Base-by-base conservation (phyloP, 768 basidiomycete species). In the Amanita molliuscula region DNA sequence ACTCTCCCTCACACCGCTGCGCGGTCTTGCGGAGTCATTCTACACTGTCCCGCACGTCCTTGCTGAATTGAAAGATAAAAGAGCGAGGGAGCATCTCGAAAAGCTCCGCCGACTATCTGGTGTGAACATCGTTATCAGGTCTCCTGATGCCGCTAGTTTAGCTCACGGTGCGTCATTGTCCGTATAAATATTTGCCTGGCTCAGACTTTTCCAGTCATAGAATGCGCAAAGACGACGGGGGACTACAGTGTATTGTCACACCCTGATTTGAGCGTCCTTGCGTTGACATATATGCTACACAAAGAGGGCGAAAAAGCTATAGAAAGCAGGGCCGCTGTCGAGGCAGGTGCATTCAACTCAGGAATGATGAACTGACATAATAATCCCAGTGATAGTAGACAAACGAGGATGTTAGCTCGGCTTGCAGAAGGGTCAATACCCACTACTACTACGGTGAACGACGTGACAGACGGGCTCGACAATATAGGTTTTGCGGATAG, bases 181-280 rank as follows among this genome's bases (percentile, higher is more conserved):
- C 9, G 23, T 13, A 28, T 38, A 8, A 25, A 4, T 25, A 0
- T 26, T 11, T 47, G 16, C 31, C 28, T 29, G 8, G 20, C 3
- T 21, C 7, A 35, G 21, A 25, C 20, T n/a, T 15, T 44, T 43
- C 31, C 61, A 97, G 96, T 95, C 3, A 88, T 87, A 49, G 84
- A 85, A 54, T 84, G 82, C 66, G 90, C 96, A 3, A 95, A 92
- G 73, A 89, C 89, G 72, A 95, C 95, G 0, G 96, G 96, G 62
- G 96, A 99, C 66, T 94, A 92, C 62, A 72, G 88, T 37, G 94
- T 92, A 42, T 74, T 99, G 34, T 96, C 92, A 11, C 79, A 84
- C 64, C 76, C 93, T 11, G 96, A 99, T 81, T 64, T 99, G 36
- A 84, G 86, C 58, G 82, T 98, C 33, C 67, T 98, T 44, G 95